Evolutionary conservation across 2,329 filamentous ascomycete species (phyloP).

Genomic region (Laburnicola sp.): DNA sequence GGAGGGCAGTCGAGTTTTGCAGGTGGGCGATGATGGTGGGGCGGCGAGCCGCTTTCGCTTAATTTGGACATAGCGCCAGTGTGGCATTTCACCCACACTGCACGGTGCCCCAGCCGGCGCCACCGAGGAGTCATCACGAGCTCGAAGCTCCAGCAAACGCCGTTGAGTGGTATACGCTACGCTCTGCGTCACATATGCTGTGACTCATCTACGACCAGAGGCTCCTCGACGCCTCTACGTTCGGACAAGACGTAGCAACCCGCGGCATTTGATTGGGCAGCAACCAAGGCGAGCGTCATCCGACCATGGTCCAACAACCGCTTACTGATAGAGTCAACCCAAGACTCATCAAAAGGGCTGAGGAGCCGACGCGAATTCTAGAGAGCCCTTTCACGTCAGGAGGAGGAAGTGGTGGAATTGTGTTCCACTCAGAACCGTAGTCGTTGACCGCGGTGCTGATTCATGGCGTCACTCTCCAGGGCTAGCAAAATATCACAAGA

Average conservation of each 20-base stretch:
- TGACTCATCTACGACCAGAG: constrained; percentile 3
- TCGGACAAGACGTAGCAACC: constrained; percentile 4
- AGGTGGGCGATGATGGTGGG: constrained; percentile 7
- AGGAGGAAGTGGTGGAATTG: too few relatives aligned
- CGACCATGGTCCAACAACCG: neutral
- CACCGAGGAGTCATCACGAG: constrained; percentile 6
- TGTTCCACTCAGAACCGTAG: too few relatives aligned
- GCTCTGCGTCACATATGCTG: neutral
- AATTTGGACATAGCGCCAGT: neutral
- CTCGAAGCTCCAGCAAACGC: neutral
- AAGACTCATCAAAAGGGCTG: neutral
- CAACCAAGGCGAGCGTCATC: constrained; percentile 5
- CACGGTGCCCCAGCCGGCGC: neutral
- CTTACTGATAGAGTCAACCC: neutral
- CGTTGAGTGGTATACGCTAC: neutral
- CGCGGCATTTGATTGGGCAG: constrained; percentile 14
- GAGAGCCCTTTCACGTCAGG: neutral
- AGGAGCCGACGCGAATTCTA: neutral
- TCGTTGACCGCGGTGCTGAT: neutral
- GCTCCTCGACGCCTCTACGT: neutral
- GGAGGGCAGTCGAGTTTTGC: constrained; percentile 13
- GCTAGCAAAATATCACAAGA: too few relatives aligned
- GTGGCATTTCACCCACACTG: neutral
- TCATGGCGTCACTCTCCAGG: neutral
- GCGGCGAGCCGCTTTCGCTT: constrained; percentile 8